Evolutionary conservation across 2,329 filamentous ascomycete genomes (phyloP), one percentile per base, ranked within the genome.

Genomic region (Coleophoma eucalyptorum): DNA sequence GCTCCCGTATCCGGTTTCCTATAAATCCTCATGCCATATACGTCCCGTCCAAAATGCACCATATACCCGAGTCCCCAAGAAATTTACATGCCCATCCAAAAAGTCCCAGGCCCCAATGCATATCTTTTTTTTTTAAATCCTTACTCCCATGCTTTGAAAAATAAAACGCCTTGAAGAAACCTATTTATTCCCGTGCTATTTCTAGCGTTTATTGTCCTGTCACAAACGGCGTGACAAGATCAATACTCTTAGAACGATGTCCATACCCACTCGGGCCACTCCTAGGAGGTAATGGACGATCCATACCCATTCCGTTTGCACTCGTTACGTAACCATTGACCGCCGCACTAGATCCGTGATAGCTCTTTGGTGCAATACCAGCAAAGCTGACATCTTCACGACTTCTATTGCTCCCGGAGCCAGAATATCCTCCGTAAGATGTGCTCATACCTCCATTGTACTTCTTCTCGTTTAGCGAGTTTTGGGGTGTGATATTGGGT

Each of bases 171-270:
- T n/a, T n/a, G n/a, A n/a, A n/a, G n/a, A n/a, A n/a, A n/a, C n/a
- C n/a, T n/a, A n/a, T n/a, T n/a, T 26, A 26, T 26, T 26, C 26
- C 26, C 26, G 10, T 26, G 26, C 10, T 26, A 5, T 26, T 26
- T 26, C n/a, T 31, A 44, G 13, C 13, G 5, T 20, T 31, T 16
- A 44, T 11, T 44, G 42, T 16, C 42, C 42, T 13, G 18, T 19
- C 20, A 32, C 20, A 32, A 31, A 62, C 21, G 82, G 81, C 46
- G 81, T 83, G 42, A 85, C 80, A 19, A 85, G 72, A 67, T 85
- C 81, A 59, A 84, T 81, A 68, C 80, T 84, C 67, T 78, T 82
- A 33, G 80, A 79, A 43, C 81, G 72, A 55, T 57, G 78, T 73
- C 65, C 81, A 34, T 60, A 81, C 37, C 72, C 69, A 35, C 75